Percentiles rank a stretch among this genome's conserved stretches.
Conservation (phyloP, 2,329 filamentous ascomycete genomes). For the Ilyonectria mors-panacis region DNA sequence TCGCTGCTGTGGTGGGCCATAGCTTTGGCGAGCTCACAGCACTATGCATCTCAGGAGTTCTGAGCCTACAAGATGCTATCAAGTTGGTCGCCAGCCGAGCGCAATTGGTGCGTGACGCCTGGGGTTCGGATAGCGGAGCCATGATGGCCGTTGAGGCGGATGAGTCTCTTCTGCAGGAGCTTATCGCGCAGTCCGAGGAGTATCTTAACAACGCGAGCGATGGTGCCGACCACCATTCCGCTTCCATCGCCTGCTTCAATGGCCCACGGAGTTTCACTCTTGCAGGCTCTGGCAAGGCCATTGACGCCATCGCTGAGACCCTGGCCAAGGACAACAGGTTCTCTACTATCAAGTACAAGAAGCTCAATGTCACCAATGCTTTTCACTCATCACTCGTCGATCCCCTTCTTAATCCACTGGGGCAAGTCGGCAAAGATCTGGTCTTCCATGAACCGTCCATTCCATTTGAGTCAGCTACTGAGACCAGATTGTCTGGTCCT, state of each 20-base stretch:
- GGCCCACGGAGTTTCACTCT: constrained; percentile 26
- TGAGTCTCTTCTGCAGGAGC: not conserved
- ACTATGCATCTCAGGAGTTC: constrained; percentile 52
- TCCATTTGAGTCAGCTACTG: constrained; percentile 7
- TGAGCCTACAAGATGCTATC: constrained; percentile 52
- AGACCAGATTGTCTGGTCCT: too few relatives aligned
- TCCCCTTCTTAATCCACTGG: constrained; percentile 40
- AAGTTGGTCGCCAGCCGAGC: constrained; percentile 7
- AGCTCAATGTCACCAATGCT: constrained; percentile 61
- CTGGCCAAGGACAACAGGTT: too few relatives aligned
- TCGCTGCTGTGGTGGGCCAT: constrained; percentile 52
- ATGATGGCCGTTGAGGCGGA: constrained; percentile 29
- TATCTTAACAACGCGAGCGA: too few relatives aligned
- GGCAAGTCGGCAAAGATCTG: not conserved
- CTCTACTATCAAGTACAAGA: constrained; percentile 50
- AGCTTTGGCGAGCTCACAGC: constrained; percentile 61
- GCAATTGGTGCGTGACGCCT: constrained; percentile 3
- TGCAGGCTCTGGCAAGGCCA: constrained; percentile 3
- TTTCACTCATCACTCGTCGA: constrained; percentile 63
- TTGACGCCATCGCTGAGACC: constrained; percentile 18
- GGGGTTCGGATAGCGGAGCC: constrained; percentile 15
- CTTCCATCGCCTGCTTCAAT: constrained; percentile 20
- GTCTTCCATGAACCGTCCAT: constrained; percentile 4
- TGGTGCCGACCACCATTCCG: not conserved
- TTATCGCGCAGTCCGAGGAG: too few relatives aligned